Conservation (phyloP, 176 grass and related monocot species). For the Cenchrus purpureus region DNA sequence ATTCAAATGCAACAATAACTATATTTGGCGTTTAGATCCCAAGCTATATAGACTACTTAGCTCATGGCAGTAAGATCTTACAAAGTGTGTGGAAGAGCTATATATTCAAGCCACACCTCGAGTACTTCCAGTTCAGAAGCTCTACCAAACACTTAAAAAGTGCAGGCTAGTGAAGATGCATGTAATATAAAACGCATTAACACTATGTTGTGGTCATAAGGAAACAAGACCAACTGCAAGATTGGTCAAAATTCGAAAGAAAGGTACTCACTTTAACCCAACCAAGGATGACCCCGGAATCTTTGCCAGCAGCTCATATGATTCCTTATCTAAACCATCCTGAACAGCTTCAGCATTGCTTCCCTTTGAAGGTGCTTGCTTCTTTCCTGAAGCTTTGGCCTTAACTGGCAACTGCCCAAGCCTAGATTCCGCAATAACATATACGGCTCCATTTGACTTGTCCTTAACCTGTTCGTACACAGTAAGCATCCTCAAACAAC, state of each 20-base stretch:
- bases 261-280: conserved; percentile 74
- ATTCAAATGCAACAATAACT: not conserved
- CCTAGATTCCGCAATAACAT: conserved; percentile 84
- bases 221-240: not conserved
- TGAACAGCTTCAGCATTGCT: conserved; percentile 41
- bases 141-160: conserved; percentile 21
- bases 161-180: conserved; percentile 6
- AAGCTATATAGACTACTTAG: not conserved
- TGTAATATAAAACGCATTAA: conserved; percentile 15
- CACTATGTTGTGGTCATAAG: not conserved
- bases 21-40: not conserved
- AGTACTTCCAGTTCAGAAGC: not conserved
- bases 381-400: conserved; percentile 57
- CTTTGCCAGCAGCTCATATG: conserved; percentile 74
- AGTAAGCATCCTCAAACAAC: conserved; percentile 33
- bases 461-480: conserved; percentile 77
- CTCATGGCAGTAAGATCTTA: not conserved
- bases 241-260: not conserved
- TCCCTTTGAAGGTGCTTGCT: conserved; percentile 56
- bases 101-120: not conserved
- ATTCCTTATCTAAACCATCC: conserved; percentile 58
- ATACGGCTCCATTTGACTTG: conserved; percentile 65
- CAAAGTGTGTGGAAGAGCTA: conserved; percentile 7
- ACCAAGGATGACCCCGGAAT: conserved; percentile 72
- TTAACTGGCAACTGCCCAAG: conserved; percentile 85